Base-by-base conservation (phyloP, 192 early-diverging fungal species). In the Entomortierella chlamydospora region DNA sequence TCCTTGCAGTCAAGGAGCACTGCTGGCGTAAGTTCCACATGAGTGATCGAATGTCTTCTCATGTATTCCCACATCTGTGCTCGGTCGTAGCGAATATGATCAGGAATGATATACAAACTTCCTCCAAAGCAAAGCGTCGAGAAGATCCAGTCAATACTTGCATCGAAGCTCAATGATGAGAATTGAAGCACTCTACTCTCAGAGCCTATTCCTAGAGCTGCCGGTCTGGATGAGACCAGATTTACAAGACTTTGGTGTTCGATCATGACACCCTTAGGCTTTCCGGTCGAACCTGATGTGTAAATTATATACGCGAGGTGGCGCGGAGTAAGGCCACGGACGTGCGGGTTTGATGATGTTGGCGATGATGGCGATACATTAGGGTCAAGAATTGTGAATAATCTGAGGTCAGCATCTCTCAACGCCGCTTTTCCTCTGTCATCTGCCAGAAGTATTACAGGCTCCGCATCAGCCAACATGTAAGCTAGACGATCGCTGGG, bases 401-500 rank as follows among this genome's bases (percentile, higher is more conserved):
- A 50, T 4, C 15, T 4, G 4, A 50, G 47, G 47, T n/a, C 18
- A 9, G 47, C 15, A 25, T 51, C 66, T 30, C 6, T 25, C 29
- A 34, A 2, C 4, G 33, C 47, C 4, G 47, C 15, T 17, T 5
- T n/a, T 50, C 64, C 53, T 42, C 20, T 7, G 1, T 55, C 7
- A 28, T 65, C 64, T 4, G 52, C 64, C 4, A 65, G 25, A 12
- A 65, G 20, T 50, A 65, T 34, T 17, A 37, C 2, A 22, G 64
- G 64, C 2, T 31, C 13, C 25, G 64, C 54, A 23, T 82, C 81
- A 3, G 29, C 29, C 7, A 82, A 37, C 29, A 76, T 76, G 30
- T 77, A 60, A 0, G n/a, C 13, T 18, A 82, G 45, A 37, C 81
- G 70, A 10, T 77, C 61, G 25, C 56, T 77, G 0, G 81, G 55